These are phyloP conservation scores for Flaveria robusta DNA, from an alignment of 129 eudicot genomes.

Conservation along the genomic window DNA sequence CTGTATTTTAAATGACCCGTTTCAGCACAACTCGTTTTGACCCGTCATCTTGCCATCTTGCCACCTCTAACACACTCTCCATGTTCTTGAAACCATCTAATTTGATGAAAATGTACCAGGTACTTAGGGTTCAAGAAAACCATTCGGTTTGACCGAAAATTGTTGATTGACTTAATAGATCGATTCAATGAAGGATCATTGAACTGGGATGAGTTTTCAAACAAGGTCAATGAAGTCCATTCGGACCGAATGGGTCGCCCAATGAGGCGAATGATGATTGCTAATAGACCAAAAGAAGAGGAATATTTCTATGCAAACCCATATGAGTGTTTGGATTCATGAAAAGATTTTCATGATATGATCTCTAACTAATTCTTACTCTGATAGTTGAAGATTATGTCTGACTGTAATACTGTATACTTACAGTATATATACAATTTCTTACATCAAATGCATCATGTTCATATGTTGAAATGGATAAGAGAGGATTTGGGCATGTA, in stretches of 20 bases:
- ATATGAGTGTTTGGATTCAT: constrained; percentile 1
- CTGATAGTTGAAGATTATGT: not conserved
- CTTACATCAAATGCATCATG: constrained; percentile 1
- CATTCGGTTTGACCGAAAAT: constrained; percentile 10
- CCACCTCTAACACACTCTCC: not conserved
- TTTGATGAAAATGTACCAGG: constrained; percentile 1
- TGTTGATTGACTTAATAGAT: constrained; percentile 5
- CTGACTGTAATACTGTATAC: constrained; percentile 3
- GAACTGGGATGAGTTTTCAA: constrained; percentile 12
- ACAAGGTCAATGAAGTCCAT: not conserved
- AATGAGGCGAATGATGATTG: not conserved
- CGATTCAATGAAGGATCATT: constrained; percentile 1
- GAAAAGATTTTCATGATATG: not conserved
- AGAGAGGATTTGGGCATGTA: constrained; percentile 11
- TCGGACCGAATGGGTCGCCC: constrained; percentile 9
- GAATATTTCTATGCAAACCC: constrained; percentile 7
- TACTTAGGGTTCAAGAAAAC: constrained; percentile 15
- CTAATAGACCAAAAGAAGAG: constrained; percentile 5
- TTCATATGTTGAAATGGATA: constrained; percentile 4
- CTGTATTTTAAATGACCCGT: not conserved
- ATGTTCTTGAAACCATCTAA: constrained; percentile 2
- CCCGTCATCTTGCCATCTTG: not conserved
- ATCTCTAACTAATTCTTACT: not conserved
- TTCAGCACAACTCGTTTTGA: not conserved
- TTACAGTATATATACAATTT: constrained; percentile 12